Percentiles rank a stretch among this genome's conserved stretches.
These are phyloP conservation scores for Phlyctochytrium arcticum DNA, from an alignment of 192 early-diverging fungal genomes.

Conservation along the genomic window DNA sequence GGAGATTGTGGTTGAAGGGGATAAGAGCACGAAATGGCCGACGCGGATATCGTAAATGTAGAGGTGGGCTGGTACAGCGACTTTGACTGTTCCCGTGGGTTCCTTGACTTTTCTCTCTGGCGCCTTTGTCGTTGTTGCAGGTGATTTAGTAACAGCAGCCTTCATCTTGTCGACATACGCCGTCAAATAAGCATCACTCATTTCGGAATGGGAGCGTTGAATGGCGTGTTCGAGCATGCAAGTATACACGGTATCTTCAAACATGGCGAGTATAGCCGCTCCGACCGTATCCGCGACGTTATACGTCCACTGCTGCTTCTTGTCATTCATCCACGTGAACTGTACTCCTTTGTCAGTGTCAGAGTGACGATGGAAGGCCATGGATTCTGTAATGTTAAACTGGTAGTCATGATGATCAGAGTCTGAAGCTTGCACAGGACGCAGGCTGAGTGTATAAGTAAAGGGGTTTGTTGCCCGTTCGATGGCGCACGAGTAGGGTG, in stretches of 20 bases:
- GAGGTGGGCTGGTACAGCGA: conserved; percentile 50
- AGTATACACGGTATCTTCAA: conserved; percentile 59
- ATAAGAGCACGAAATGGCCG: conserved; percentile 27
- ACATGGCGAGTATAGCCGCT: conserved; percentile 35
- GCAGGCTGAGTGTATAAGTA: no score
- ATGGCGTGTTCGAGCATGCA: conserved; percentile 63
- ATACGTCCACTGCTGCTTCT: conserved; percentile 25
- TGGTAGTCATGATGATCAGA: no score
- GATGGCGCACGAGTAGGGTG: no score
- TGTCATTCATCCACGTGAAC: conserved; percentile 20
- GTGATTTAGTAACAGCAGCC: conserved; percentile 16
- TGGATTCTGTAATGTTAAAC: conserved; percentile 62
- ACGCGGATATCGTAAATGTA: conserved; percentile 60
- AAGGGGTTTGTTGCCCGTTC: conserved; percentile 56
- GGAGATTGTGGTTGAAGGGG: conserved; percentile 16
- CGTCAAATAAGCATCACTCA: conserved; percentile 48
- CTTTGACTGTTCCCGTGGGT: conserved; percentile 45
- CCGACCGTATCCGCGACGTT: conserved; percentile 10
- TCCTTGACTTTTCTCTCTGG: no score
- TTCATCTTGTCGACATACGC: conserved; percentile 36
- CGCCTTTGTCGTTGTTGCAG: no score
- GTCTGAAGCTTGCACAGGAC: no score
- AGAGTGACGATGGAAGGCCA: conserved; percentile 68
- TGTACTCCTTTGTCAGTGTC: conserved; percentile 56
- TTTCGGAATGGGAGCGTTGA: conserved; percentile 41